These are phyloP conservation scores for Beauveria brongniartii DNA, from an alignment of 2,329 filamentous ascomycete species.

Conservation along the genomic window DNA sequence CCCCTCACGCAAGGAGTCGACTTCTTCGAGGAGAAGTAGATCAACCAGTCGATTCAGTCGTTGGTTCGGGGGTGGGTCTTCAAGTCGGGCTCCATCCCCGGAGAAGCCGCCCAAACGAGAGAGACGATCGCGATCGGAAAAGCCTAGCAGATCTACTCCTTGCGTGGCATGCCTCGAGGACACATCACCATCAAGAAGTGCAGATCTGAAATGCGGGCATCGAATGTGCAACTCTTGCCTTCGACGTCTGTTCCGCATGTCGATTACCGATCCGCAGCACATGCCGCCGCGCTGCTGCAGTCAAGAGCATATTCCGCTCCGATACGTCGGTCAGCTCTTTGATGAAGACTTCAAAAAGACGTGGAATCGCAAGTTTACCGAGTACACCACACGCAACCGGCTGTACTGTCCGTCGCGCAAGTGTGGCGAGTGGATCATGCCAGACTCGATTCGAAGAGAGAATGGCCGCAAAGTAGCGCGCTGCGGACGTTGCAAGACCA, in stretches of 20 bases:
- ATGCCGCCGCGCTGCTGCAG: constrained; percentile 85
- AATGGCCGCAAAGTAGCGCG: constrained; percentile 57
- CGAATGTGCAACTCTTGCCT: constrained; percentile 75
- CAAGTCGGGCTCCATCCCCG: constrained; percentile 19
- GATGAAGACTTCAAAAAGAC: constrained; percentile 63
- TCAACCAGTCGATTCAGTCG: constrained; percentile 20
- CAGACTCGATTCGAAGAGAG: constrained; percentile 53
- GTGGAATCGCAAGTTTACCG: constrained; percentile 75
- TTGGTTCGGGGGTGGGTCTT: constrained; percentile 19
- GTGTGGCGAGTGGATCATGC: constrained; percentile 76
- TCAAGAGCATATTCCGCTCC: constrained; percentile 61
- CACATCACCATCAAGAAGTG: constrained; percentile 52
- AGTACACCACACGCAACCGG: constrained; percentile 65
- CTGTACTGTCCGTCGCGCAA: constrained; percentile 66
- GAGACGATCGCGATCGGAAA: constrained; percentile 8
- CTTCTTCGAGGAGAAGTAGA: constrained; percentile 14
- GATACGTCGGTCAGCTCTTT: constrained; percentile 69
- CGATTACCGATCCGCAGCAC: constrained; percentile 65
- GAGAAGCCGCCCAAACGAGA: constrained; percentile 16
- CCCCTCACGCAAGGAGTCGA: constrained; percentile 4
- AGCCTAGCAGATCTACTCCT: constrained; percentile 37
- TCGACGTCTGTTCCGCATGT: constrained; percentile 65
- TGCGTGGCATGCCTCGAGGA: constrained; percentile 70
- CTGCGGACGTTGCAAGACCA: constrained; percentile 63
- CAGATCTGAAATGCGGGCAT: constrained; percentile 70